Percentiles rank a stretch among this genome's conserved stretches.
These are phyloP conservation scores for Asterochloris erici DNA, from an alignment of 139 green algal species.

Conservation along the genomic window DNA sequence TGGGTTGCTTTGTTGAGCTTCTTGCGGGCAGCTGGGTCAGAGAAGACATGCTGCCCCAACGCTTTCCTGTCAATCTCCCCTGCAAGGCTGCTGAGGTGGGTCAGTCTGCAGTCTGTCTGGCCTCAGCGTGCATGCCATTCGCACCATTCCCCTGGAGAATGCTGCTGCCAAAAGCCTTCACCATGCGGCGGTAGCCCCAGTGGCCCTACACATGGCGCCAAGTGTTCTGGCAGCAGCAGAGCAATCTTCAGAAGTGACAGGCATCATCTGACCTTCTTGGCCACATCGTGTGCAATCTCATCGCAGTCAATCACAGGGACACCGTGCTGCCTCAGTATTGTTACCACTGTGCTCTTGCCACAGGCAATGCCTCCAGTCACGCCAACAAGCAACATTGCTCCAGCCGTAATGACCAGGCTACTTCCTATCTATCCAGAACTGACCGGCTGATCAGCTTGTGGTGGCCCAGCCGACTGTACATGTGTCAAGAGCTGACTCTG, in stretches of 20 bases:
- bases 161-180: conserved; percentile 47
- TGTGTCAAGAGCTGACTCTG: too few relatives aligned
- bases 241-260: background rate
- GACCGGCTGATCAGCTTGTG: too few relatives aligned
- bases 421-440: too few relatives aligned
- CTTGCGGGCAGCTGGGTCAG: conserved; percentile 32
- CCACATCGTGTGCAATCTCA: conserved; percentile 50
- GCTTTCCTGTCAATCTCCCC: conserved; percentile 62
- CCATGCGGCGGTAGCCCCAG: conserved; percentile 61
- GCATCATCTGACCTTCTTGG: conserved; percentile 40
- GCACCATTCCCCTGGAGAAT: conserved; percentile 43
- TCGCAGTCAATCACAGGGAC: conserved; percentile 75
- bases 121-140: background rate
- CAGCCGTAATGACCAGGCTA: too few relatives aligned
- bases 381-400: conserved; percentile 72
- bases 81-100: conserved; percentile 17
- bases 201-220: conserved; percentile 30
- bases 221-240: background rate
- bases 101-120: background rate
- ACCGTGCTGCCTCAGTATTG: conserved; percentile 26
- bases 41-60: conserved; percentile 66
- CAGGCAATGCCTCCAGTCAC: conserved; percentile 83
- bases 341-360: conserved; percentile 70
- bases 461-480: too few relatives aligned
- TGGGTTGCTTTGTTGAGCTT: conserved; percentile 74